Evolutionary conservation across 2,329 filamentous ascomycete species (phyloP), one percentile per base, ranked within the genome.

Genomic region (Cladosporium oxysporum): DNA sequence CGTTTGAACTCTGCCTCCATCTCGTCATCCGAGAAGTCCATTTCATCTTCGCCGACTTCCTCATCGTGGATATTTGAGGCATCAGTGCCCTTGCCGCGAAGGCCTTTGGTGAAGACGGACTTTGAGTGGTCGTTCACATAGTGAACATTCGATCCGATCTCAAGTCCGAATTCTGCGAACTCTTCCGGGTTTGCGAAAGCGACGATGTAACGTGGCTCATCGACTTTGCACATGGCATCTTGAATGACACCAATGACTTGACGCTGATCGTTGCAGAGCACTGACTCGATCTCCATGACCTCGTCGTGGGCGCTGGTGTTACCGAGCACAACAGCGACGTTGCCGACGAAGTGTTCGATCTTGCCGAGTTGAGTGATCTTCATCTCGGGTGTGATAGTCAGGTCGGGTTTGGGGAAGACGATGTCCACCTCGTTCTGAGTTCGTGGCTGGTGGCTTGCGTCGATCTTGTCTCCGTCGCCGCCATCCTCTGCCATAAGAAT

Each of bases 21-120:
- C 79, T 99, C 95, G 73, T 99, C 95, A 71, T 99, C 95, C 0
- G 94, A 97, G 77, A 98, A 98, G 75, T 98, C 95, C 71, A 92
- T 86, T 76, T 98, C 94, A 44, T 96, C 91, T 35, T 91, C 90
- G 18, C 81, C 88, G 8, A 93, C 85, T 79, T 98, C 94, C 77
- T 99, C 95, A 71, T 98, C 95, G 77, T 97, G 91, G 64, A 97
- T 85, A 76, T 98, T 98, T 61, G 92, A 96, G 10, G 95, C 94
- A 78, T 99, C 95, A 11, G 92, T 95, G 67, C 93, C 92, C 80
- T 96, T 98, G 62, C 84, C 85, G 77, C 90, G 91, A 66, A 98
- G 82, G 7, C 90, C 88, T 76, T 95, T 87, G 0, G 94, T 97
- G 75, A 97, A 95, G 64, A 97, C 96, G 0, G 85, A 88, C 41